Evolutionary conservation across 129 eudicot genomes (phyloP).

Genomic region (Centaurea solstitialis): DNA sequence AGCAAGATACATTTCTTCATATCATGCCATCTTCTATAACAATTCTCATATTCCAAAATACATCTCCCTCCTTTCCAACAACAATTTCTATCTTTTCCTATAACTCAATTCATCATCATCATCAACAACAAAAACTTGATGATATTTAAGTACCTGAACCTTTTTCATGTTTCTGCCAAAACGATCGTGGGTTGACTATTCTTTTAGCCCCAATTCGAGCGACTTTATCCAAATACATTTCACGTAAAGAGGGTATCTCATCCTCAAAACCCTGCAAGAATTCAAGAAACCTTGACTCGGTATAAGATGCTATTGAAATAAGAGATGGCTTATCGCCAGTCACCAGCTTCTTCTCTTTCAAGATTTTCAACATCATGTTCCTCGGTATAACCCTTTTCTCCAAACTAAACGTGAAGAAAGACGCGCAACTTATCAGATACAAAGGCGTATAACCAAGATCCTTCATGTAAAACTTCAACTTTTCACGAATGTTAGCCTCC

Average conservation of each 20-base stretch:
- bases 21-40: conserved; percentile 4
- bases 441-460: conserved; percentile 33
- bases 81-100: neutral
- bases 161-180: no score
- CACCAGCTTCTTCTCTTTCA: conserved; percentile 43
- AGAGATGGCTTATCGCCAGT: conserved; percentile 9
- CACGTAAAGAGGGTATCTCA: conserved; percentile 23
- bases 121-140: neutral
- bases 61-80: conserved; percentile 14
- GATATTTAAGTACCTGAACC: no score
- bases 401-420: conserved; percentile 32
- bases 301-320: conserved; percentile 1
- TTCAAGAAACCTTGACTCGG: conserved; percentile 29
- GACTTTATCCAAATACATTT: conserved; percentile 16
- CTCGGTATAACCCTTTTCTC: conserved; percentile 46
- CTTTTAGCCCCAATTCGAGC: no score
- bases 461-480: conserved; percentile 40
- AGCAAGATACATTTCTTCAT: neutral
- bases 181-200: no score
- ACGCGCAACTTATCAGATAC: conserved; percentile 20
- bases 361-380: conserved; percentile 28
- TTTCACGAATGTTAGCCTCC: conserved; percentile 23
- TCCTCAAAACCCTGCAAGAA: conserved; percentile 34
- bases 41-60: conserved; percentile 4
- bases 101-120: neutral